Percentiles rank a stretch among this genome's conserved stretches.
phyloP scores from a whole-genome alignment of 352 stramenopile genomes.

The Saprolegnia parasitica region DNA sequence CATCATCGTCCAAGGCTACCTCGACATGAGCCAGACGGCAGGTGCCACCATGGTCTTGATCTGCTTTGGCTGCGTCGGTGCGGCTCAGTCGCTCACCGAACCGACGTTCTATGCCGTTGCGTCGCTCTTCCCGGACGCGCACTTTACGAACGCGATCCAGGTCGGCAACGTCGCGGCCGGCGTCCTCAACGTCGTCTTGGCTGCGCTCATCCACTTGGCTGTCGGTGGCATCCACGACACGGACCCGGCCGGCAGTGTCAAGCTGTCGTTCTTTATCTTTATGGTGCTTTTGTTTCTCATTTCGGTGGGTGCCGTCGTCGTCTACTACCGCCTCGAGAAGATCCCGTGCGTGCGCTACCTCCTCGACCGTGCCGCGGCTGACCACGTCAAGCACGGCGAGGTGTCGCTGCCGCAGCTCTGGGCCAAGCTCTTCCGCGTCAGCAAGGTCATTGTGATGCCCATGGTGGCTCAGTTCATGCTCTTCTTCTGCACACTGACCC shows the following conservation, averaged over 20 bases:
- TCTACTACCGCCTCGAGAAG: conserved; percentile 41
- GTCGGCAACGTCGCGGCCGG: conserved; percentile 50
- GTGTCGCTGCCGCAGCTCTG: conserved; percentile 36
- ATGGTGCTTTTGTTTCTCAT: conserved; percentile 51
- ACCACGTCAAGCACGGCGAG: conserved; percentile 35
- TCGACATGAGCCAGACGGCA: conserved; percentile 64
- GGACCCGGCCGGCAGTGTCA: conserved; percentile 33
- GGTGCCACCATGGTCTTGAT: conserved; percentile 48
- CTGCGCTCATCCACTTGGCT: conserved; percentile 45
- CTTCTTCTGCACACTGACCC: conserved; percentile 53
- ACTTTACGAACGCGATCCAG: conserved; percentile 63
- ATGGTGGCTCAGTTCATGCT: conserved; percentile 47
- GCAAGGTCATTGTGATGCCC: conserved; percentile 46
- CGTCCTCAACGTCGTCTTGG: conserved; percentile 52
- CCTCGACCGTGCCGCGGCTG: conserved; percentile 43
- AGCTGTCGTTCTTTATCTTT: conserved; percentile 55
- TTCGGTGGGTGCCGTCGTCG: conserved; percentile 38
- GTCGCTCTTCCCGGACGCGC: conserved; percentile 51
- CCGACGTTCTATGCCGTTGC: conserved; percentile 56
- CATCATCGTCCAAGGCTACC: conserved; percentile 40
- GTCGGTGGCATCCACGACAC: conserved; percentile 46
- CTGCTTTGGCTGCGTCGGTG: conserved; percentile 47
- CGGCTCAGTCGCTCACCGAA: conserved; percentile 54
- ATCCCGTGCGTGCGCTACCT: conserved; percentile 50
- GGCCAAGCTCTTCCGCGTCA: conserved; percentile 45